phyloP scores from a whole-genome alignment of 176 grass and related monocot species.

The Carex parvula region DNA sequence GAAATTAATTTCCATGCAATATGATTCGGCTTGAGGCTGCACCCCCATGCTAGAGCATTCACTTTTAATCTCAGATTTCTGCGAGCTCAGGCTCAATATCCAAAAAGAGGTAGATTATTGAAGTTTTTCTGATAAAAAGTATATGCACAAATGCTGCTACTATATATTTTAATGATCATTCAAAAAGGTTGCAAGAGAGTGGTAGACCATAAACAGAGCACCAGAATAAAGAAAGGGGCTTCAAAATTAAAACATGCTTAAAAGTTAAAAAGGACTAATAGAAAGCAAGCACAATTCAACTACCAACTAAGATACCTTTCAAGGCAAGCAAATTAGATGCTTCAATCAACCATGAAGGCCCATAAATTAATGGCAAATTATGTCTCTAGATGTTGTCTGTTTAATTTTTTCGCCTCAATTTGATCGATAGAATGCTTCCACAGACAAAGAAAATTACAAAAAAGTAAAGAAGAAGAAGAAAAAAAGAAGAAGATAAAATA shows the following conservation, averaged over 20 bases:
- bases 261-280: neutral
- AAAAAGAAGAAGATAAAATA: neutral
- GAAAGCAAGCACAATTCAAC: constrained; percentile 6
- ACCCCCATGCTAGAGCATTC: neutral
- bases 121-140: neutral
- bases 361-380: neutral
- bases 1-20: constrained; percentile 84
- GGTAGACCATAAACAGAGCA: constrained; percentile 14
- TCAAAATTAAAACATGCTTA: neutral
- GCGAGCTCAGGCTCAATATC: neutral
- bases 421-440: neutral
- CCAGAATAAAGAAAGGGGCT: neutral
- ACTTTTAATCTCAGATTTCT: neutral
- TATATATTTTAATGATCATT: neutral
- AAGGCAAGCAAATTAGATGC: constrained; percentile 10
- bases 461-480: constrained; percentile 1
- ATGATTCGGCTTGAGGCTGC: constrained; percentile 32
- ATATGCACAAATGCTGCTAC: neutral
- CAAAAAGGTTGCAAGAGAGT: constrained; percentile 8
- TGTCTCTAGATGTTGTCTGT: neutral
- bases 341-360: constrained; percentile 9
- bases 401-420: neutral
- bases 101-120: neutral
- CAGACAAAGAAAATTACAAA: constrained; percentile 11
- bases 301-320: constrained; percentile 16